Base-by-base conservation (phyloP, 2,329 filamentous ascomycete genomes). In the Ceratocystis lukuohia region DNA sequence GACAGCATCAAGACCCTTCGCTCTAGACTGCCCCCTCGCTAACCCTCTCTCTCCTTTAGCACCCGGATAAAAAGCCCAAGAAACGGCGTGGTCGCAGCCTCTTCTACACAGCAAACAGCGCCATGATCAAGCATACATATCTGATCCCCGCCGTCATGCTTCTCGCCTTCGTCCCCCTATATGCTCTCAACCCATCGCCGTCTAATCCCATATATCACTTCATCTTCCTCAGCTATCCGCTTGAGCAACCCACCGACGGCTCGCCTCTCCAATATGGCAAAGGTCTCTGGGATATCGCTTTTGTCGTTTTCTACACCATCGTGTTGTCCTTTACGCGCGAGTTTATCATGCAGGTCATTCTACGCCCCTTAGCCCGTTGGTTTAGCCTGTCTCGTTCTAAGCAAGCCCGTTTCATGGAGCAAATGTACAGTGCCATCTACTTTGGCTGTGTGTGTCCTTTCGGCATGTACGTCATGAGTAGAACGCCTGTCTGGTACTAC, bases 401-500 rank as follows among this genome's bases (percentile, higher is more conserved):
- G 78, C 91, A 94, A 73, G 83, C 87, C 17, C 87, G 92, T 44
- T 96, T 96, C 80, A 94, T 96, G 89, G 92, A 97, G 76, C 92
- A 97, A 77, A 85, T 88, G 73, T 97, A 97, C 77, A 96, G 92
- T 1, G 92, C 91, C 30, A 79, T 96, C 65, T 96, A 97, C 81
- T 96, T 96, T 75, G 84, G 77, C 57, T 74, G 94, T 67, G 86
- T 95, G 67, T 91, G 91, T 1, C 91, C 91, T 1, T 87, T 86
- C 66, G 92, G 92, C 65, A 76, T 96, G 72, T 96, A 88, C 74
- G 89, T 96, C 74, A 96, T 97, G 92, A 88, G 83, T 73, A 82
- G 84, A 69, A 93, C 90, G n/a, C 87, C 91, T 6, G 85, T 96
- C 53, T 96, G 91, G 93, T 96, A 96, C 76, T 96, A 96, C 82